Conservation (phyloP, 345 rosid genomes). For the Eucalyptus urophylla region DNA sequence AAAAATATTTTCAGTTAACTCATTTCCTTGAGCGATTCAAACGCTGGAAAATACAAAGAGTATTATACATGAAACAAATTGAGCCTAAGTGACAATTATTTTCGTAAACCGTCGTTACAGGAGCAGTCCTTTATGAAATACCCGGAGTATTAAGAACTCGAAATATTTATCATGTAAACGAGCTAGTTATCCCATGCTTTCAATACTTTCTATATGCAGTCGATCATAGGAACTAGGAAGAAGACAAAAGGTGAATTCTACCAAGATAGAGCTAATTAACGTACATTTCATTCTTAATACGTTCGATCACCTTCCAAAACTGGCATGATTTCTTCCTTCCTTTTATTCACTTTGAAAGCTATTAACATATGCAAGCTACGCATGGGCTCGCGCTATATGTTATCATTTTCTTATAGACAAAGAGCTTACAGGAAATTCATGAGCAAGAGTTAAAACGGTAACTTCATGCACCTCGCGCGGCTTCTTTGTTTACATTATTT, state of each 20-base stretch:
- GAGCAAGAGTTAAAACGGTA: neutral
- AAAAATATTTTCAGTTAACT: rapidly evolving
- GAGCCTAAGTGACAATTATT: neutral
- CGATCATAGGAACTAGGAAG: neutral
- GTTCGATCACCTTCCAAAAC: neutral
- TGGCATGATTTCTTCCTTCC: neutral
- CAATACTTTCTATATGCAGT: too few species aligned
- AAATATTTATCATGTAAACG: too few species aligned
- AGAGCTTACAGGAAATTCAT: neutral
- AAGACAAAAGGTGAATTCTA: neutral
- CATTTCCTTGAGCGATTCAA: rapidly evolving
- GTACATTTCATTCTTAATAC: neutral
- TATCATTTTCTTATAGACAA: neutral
- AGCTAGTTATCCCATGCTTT: neutral
- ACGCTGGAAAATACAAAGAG: rapidly evolving
- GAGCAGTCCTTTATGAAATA: neutral
- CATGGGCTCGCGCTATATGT: neutral
- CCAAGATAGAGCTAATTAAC: neutral
- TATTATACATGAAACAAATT: rapidly evolving
- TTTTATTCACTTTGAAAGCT: neutral
- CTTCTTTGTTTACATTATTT: neutral
- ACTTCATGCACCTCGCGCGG: neutral
- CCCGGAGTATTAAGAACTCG: neutral
- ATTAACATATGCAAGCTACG: neutral
- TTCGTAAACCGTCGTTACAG: neutral